These are phyloP conservation scores for Geotrichum cucujoidarum DNA, from an alignment of 1,139 yeast genomes.

Conservation along the genomic window DNA sequence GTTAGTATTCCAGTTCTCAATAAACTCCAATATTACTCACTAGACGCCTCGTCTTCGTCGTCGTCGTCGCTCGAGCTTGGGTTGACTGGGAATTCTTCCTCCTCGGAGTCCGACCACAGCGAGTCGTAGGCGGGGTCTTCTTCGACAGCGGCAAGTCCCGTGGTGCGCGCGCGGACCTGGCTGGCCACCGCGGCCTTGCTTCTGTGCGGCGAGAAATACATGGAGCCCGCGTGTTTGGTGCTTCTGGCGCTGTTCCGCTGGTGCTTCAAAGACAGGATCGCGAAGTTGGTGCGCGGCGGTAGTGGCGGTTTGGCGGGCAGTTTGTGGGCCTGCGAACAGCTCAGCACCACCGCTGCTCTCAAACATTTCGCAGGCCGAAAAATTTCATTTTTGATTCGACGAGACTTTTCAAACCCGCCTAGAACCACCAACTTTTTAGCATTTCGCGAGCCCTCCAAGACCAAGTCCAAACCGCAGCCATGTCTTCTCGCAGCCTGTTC, in stretches of 20 bases:
- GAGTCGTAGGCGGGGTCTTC: constrained; percentile 23
- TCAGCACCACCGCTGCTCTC: too few species aligned
- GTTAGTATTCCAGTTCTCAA: neutral
- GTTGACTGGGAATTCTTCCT: constrained; percentile 25
- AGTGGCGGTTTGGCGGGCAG: too few species aligned
- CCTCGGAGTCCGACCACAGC: constrained; percentile 26
- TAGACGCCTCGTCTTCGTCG: constrained; percentile 9
- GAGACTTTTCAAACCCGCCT: too few species aligned
- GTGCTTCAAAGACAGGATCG: too few species aligned
- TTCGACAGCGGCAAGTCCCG: neutral
- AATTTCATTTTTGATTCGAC: constrained; percentile 10
- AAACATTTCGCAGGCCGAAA: constrained; percentile 3
- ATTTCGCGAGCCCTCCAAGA: too few species aligned
- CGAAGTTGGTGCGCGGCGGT: too few species aligned
- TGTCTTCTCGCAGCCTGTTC: constrained; percentile 1
- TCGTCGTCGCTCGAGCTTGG: constrained; percentile 17
- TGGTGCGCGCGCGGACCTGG: constrained; percentile 9
- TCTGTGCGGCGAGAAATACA: constrained; percentile 15
- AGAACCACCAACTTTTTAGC: constrained; percentile 1
- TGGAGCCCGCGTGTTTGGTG: neutral
- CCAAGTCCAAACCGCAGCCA: neutral
- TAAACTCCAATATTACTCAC: neutral
- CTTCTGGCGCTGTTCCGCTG: neutral
- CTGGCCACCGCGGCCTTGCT: constrained; percentile 4
- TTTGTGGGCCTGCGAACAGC: neutral